These are phyloP conservation scores for Allium fistulosum DNA, from an alignment of 106 monocot species.

Conservation along the genomic window DNA sequence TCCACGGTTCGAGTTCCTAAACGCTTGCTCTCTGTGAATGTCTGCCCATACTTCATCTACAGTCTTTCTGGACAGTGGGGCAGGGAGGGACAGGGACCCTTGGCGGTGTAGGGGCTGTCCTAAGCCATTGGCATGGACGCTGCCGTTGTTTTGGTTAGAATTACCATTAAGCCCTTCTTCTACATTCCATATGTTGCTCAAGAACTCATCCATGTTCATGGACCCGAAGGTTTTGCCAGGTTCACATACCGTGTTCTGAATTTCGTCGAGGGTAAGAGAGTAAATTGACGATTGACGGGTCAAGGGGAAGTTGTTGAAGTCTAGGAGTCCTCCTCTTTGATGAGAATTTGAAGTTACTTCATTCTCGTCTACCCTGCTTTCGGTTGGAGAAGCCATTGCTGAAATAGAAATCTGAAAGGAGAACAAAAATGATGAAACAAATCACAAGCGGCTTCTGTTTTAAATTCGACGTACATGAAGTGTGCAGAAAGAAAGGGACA, in stretches of 20 bases:
- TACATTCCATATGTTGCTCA: slow-evolving; percentile 51
- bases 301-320: slow-evolving; percentile 7
- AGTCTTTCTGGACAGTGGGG: slow-evolving; percentile 39
- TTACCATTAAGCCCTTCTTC: slow-evolving; percentile 17
- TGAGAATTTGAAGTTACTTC: not conserved
- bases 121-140: not conserved
- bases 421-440: no score
- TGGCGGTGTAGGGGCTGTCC: slow-evolving; percentile 20
- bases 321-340: not conserved
- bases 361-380: slow-evolving; percentile 24
- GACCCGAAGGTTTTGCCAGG: slow-evolving; percentile 51
- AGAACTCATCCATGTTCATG: slow-evolving; percentile 73
- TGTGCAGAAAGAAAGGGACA: no score
- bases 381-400: slow-evolving; percentile 10
- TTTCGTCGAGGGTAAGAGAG: slow-evolving; percentile 45
- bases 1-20: not conserved
- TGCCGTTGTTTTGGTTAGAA: not conserved
- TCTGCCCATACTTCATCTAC: slow-evolving; percentile 61
- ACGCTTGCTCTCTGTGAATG: slow-evolving; percentile 1
- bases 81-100: slow-evolving; percentile 32
- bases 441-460: no score
- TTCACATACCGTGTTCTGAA: slow-evolving; percentile 55
- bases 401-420: no score
- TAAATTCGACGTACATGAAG: no score
- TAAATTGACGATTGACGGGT: slow-evolving; percentile 34